Percentiles rank a stretch among this genome's conserved stretches.
phyloP scores from a whole-genome alignment of 2,329 filamentous ascomycete genomes.

The Erysiphe pisi region DNA sequence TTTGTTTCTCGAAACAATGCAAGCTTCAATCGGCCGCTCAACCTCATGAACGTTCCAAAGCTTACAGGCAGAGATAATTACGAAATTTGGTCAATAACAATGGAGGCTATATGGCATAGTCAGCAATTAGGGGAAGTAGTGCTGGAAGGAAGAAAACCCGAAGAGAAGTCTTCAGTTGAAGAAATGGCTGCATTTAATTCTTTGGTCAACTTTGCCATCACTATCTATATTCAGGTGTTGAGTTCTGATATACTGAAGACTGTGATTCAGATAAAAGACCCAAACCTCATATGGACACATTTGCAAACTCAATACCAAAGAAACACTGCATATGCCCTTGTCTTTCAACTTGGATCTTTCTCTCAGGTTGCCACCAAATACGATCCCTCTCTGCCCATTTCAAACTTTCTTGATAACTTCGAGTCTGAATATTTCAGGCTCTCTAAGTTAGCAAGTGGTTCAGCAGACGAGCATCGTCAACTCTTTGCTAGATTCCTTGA shows the following conservation, averaged over 20 bases:
- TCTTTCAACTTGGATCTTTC: background rate
- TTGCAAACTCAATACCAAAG: conserved; percentile 7
- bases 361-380: background rate
- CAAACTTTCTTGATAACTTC: background rate
- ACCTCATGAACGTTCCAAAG: no score
- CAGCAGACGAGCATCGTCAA: background rate
- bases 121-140: no score
- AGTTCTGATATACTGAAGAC: no score
- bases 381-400: background rate
- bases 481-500: background rate
- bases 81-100: no score
- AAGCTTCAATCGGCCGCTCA: no score
- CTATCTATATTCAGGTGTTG: background rate
- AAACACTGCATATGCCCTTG: background rate
- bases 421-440: conserved; percentile 1
- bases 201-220: no score
- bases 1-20: no score
- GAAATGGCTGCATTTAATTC: no score
- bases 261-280: background rate
- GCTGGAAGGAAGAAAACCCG: no score
- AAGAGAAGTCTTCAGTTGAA: no score
- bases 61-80: no score
- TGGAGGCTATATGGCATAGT: no score
- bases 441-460: background rate
- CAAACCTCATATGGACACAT: background rate